Evolutionary conservation across 768 basidiomycete genomes (phyloP), one percentile per base, ranked within the genome.

Genomic region (Panus rudis): DNA sequence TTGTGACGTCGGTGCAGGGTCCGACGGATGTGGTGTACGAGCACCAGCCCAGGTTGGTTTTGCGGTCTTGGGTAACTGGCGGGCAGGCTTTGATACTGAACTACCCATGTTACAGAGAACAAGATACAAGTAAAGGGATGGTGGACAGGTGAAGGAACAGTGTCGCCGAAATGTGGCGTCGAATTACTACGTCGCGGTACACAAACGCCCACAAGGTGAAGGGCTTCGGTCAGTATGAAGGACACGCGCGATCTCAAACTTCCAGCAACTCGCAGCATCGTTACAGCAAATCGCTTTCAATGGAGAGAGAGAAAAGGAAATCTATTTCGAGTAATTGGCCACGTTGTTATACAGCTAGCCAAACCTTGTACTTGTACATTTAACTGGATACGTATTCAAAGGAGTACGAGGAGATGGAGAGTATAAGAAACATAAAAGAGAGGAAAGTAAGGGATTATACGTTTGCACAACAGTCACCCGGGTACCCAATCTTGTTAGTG

Each of bases 21-120:
- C 49, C 16, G 24, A 35, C 13, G 48, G 32, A 17, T 39, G 40
- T 23, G 69, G 61, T 20, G 68, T 60, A 23, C 71, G 64, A 10
- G 68, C 65, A 20, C 73, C 71, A 7, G 74, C 66, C 75, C 73
- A 73, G n/a, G 68, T 51, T 22, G 69, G 65, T 27, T 60, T 46
- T 26, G 64, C 64, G 40, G 53, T 47, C 32, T 64, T 77, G 10
- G 82, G 78, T 16, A 84, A 66, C 51, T 63, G 74, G 21, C 79
- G 72, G 2, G 66, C 64, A 46, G 71, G 68, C 63, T 81, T 88
- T 6, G 84, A 88, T 22, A 78, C 55, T 14, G 70, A 63, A 38
- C 64, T 66, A 10, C 84, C 84, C 84, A 87, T 86, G 23, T 41
- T 51, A n/a, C 5, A 26, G 25, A 30, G 10, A 30, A 30, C n/a